phyloP scores from a whole-genome alignment of 2,329 filamentous ascomycete species.

The Penicillium fuscoglaucum region DNA sequence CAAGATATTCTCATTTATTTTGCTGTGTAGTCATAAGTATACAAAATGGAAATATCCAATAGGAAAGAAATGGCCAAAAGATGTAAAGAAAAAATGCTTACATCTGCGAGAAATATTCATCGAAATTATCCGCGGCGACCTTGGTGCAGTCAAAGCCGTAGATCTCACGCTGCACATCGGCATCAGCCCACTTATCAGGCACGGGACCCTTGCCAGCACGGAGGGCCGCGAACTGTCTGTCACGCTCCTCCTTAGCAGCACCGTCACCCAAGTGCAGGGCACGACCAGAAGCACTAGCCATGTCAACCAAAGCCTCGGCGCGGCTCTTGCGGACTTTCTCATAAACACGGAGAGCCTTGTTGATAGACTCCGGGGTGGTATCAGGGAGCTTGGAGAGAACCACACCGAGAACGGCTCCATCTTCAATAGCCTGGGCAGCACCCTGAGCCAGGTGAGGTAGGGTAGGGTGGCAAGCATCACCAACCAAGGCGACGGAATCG shows the following conservation, averaged over 20 bases:
- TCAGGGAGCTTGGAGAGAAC: conserved; percentile 53
- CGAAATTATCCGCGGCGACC: conserved; percentile 56
- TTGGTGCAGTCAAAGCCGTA: conserved; percentile 64
- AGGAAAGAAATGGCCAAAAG: neutral
- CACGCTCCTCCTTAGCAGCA: conserved; percentile 59
- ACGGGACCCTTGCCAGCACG: conserved; percentile 50
- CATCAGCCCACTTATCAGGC: conserved; percentile 68
- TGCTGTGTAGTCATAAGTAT: neutral
- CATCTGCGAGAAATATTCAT: conserved; percentile 44
- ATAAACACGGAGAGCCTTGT: conserved; percentile 57
- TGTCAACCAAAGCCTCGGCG: conserved; percentile 57
- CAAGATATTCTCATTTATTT: neutral
- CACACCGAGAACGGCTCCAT: conserved; percentile 58
- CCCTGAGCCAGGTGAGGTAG: conserved; percentile 65
- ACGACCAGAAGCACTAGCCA: conserved; percentile 57
- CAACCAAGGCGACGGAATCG: conserved; percentile 54
- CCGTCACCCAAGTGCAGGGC: conserved; percentile 59
- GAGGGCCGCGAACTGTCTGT: conserved; percentile 57
- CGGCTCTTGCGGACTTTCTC: conserved; percentile 58
- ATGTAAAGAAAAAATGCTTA: conserved; percentile 12
- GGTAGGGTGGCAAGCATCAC: conserved; percentile 64
- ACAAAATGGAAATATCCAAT: neutral
- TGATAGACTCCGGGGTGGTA: conserved; percentile 48
- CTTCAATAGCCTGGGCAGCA: conserved; percentile 65
- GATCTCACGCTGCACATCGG: conserved; percentile 66